phyloP scores from a whole-genome alignment of 208 protist genomes.

The Leptomonas seymouri region DNA sequence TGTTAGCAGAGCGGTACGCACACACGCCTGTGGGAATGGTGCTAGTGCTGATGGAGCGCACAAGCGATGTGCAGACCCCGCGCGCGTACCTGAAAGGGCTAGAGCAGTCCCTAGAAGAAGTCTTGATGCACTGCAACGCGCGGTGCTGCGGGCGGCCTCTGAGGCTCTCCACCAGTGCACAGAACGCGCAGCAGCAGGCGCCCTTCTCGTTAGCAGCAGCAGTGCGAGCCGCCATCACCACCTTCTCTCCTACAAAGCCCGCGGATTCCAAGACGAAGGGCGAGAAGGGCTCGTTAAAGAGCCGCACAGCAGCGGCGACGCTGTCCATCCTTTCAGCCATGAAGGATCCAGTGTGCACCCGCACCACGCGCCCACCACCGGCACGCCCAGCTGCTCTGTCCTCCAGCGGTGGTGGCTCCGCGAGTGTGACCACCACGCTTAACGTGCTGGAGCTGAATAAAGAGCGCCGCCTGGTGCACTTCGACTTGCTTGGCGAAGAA shows the following conservation, averaged over 20 bases:
- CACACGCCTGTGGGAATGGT: slow-evolving; percentile 34
- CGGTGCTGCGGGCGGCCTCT: slow-evolving; percentile 46
- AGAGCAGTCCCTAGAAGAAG: slow-evolving; percentile 38
- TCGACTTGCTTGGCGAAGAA: slow-evolving; percentile 51
- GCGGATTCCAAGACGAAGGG: neutral
- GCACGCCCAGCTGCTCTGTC: slow-evolving; percentile 25
- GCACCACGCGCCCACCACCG: slow-evolving; percentile 20
- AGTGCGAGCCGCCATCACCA: neutral
- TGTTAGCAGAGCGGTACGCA: slow-evolving; percentile 7
- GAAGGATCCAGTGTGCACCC: slow-evolving; percentile 23
- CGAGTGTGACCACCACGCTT: slow-evolving; percentile 46
- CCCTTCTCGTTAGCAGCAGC: neutral
- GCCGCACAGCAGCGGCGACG: slow-evolving; percentile 1
- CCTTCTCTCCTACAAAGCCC: neutral
- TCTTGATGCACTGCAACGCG: slow-evolving; percentile 25
- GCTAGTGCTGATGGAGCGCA: slow-evolving; percentile 47
- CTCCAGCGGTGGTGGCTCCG: slow-evolving; percentile 39
- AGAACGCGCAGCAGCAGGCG: neutral
- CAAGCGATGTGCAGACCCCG: slow-evolving; percentile 34
- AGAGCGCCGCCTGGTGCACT: slow-evolving; percentile 47
- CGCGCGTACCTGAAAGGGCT: slow-evolving; percentile 43
- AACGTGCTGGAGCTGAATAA: slow-evolving; percentile 51
- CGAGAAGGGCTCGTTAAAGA: slow-evolving; percentile 2
- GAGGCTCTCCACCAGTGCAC: slow-evolving; percentile 15
- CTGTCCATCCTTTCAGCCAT: slow-evolving; percentile 13